A percentile compares a stretch with the other conserved stretches of the same genome.
Evolutionary conservation across 2,329 filamentous ascomycete genomes (phyloP).

Genomic region (Talaromyces sp.): DNA sequence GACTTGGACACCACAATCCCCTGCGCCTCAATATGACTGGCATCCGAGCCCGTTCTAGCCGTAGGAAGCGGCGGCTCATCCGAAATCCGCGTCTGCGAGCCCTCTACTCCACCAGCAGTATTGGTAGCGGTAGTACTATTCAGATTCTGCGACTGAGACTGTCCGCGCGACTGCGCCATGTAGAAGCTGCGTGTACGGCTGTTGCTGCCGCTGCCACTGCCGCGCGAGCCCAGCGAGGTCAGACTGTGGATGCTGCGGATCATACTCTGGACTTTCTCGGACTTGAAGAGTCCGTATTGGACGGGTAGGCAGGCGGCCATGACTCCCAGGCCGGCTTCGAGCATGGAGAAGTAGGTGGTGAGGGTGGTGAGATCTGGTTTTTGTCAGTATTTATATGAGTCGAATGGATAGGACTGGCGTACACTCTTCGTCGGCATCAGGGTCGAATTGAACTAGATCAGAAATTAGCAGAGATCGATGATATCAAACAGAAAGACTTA

Average conservation of each 20-base stretch:
- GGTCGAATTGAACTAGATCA: not conserved
- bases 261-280: not conserved
- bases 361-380: not conserved
- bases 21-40: not conserved
- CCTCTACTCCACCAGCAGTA: too few relatives aligned
- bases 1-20: not conserved
- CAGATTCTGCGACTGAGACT: too few relatives aligned
- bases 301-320: constrained; percentile 1
- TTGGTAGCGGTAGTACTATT: not conserved
- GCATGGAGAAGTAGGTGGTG: not conserved
- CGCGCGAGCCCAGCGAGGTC: not conserved
- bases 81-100: not conserved
- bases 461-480: not conserved
- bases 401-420: not conserved
- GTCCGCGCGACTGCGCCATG: not conserved
- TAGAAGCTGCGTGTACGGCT: not conserved
- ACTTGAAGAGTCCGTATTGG: not conserved
- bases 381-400: not conserved
- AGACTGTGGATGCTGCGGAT: constrained; percentile 1
- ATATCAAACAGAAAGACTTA: not conserved
- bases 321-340: constrained; percentile 1
- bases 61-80: too few relatives aligned
- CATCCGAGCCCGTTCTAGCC: not conserved
- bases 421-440: not conserved
- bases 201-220: too few relatives aligned